These are phyloP conservation scores for Fagus crenata DNA, from an alignment of 306 rosid species.

Conservation along the genomic window DNA sequence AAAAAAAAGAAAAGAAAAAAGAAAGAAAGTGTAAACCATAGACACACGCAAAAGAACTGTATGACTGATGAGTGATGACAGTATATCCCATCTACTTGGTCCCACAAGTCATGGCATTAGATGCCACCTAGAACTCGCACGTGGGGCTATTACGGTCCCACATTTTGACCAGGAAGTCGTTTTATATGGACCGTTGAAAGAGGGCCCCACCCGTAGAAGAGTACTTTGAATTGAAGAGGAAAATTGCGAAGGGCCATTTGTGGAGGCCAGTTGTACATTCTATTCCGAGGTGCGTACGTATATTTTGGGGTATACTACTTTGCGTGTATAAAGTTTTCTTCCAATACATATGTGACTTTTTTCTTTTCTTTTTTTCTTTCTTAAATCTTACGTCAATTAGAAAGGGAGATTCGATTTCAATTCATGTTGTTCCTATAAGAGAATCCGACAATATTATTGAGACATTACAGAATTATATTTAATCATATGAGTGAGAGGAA, in stretches of 20 bases:
- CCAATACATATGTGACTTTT: too few relatives aligned
- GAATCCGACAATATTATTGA: too few relatives aligned
- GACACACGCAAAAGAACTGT: background rate
- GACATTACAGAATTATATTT: too few relatives aligned
- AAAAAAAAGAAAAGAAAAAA: too few relatives aligned
- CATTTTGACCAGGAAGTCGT: background rate
- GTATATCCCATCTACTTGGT: background rate
- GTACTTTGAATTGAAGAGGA: slow-evolving; percentile 4
- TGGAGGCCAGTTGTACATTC: slow-evolving; percentile 46
- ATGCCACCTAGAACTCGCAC: background rate
- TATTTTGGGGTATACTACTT: too few relatives aligned
- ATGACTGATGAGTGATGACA: background rate
- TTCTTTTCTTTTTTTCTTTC: too few relatives aligned
- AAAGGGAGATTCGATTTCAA: too few relatives aligned
- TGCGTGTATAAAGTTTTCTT: too few relatives aligned
- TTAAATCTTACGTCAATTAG: too few relatives aligned
- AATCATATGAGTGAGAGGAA: too few relatives aligned
- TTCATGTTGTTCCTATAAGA: too few relatives aligned
- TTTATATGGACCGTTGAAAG: background rate
- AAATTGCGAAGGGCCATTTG: slow-evolving; percentile 17
- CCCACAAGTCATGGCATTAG: background rate
- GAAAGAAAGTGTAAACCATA: background rate
- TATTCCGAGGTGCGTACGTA: background rate
- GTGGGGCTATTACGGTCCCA: background rate
- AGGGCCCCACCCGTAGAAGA: background rate